phyloP scores from a whole-genome alignment of 148 eudicot genomes.

The Talinum fruticosum region DNA sequence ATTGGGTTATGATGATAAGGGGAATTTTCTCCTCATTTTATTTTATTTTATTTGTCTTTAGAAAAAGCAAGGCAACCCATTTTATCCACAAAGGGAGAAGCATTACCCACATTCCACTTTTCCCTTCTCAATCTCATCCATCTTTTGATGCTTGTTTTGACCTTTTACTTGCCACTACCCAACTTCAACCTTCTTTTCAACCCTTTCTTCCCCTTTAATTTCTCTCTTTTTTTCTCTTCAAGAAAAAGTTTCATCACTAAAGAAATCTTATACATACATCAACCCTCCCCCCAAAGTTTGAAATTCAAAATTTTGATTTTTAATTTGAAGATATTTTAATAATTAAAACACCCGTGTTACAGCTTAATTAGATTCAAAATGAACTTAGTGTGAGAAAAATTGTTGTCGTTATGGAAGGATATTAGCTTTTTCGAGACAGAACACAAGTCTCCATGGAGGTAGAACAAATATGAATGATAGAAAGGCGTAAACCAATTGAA shows the following conservation, averaged over 20 bases:
- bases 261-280: background rate
- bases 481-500: too few species aligned
- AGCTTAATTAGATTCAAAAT: too few species aligned
- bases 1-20: background rate
- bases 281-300: background rate
- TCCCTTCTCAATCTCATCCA: background rate
- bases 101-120: background rate
- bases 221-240: background rate
- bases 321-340: too few species aligned
- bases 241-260: background rate
- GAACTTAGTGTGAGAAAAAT: too few species aligned
- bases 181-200: background rate
- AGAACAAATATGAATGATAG: too few species aligned
- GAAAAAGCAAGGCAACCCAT: background rate
- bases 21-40: background rate
- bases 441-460: too few species aligned
- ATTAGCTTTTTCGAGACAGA: too few species aligned
- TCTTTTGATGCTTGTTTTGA: background rate
- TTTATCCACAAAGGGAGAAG: background rate
- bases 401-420: too few species aligned
- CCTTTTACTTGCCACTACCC: background rate
- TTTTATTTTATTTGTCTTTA: background rate
- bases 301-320: too few species aligned
- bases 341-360: too few species aligned
- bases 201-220: background rate